Percentiles rank a stretch among this genome's conserved stretches.
These are phyloP conservation scores for Cercospora zeina DNA, from an alignment of 2,329 filamentous ascomycete species.

Conservation along the genomic window DNA sequence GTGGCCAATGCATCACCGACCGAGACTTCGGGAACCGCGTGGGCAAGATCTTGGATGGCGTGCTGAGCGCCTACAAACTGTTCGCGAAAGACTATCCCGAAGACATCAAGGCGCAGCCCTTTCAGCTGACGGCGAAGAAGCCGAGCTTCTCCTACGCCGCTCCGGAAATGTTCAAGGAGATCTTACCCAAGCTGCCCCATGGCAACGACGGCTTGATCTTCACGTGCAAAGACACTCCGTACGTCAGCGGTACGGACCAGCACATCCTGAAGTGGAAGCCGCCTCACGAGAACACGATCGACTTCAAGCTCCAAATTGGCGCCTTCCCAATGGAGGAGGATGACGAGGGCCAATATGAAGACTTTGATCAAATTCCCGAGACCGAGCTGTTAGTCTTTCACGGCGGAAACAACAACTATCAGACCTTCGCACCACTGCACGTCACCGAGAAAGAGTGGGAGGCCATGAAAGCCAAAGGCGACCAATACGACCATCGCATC, in stretches of 20 bases:
- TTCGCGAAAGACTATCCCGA: conserved; percentile 64
- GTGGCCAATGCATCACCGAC: conserved; percentile 72
- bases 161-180: conserved; percentile 85
- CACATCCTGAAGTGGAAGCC: conserved; percentile 99
- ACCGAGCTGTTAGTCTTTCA: conserved; percentile 71
- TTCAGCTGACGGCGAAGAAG: conserved; percentile 81
- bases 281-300: conserved; percentile 89
- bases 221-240: conserved; percentile 84
- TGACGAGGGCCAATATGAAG: conserved; percentile 63
- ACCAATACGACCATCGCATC: conserved; percentile 81
- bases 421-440: conserved; percentile 56
- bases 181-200: conserved; percentile 80
- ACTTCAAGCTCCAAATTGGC: conserved; percentile 75
- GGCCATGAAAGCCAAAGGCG: conserved; percentile 67
- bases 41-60: conserved; percentile 67
- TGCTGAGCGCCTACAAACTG: conserved; percentile 32
- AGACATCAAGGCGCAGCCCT: conserved; percentile 70
- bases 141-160: conserved; percentile 88
- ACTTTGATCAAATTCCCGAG: conserved; percentile 78
- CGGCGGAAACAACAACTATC: conserved; percentile 66
- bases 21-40: conserved; percentile 84
- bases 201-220: conserved; percentile 97
- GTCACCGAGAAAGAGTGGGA: conserved; percentile 82
- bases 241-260: conserved; percentile 85
- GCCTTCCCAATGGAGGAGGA: conserved; percentile 74